These are phyloP conservation scores for Penstemon barbatus DNA, from an alignment of 257 asterid genomes.

Conservation along the genomic window DNA sequence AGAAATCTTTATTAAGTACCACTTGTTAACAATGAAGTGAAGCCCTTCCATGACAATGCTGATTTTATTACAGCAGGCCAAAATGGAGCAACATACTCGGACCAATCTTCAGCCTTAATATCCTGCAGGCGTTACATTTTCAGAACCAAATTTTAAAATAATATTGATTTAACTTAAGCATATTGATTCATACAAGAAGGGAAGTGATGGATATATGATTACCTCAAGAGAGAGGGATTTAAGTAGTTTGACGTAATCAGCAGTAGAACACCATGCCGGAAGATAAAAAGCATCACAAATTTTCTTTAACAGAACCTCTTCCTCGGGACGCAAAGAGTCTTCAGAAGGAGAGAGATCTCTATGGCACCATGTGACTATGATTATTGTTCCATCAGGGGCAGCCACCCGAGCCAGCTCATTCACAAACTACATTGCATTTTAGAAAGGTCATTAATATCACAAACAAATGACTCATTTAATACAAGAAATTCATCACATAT, in stretches of 20 bases:
- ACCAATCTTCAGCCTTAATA: conserved; percentile 83
- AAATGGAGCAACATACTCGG: conserved; percentile 88
- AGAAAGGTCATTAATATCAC: background rate
- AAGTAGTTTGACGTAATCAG: conserved; percentile 76
- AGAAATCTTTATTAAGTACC: conserved; percentile 47
- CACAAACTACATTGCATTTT: conserved; percentile 58
- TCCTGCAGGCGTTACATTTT: conserved; percentile 49
- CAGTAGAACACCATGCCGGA: conserved; percentile 90
- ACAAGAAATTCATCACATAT: background rate
- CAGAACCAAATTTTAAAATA: background rate
- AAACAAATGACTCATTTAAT: background rate
- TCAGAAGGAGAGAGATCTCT: conserved; percentile 81
- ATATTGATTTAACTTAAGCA: background rate
- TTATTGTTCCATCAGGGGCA: conserved; percentile 91
- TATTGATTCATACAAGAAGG: background rate
- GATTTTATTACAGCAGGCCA: conserved; percentile 95
- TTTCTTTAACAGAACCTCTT: conserved; percentile 57
- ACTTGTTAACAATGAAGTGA: conserved; percentile 68
- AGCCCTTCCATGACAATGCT: conserved; percentile 88
- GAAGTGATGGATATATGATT: background rate
- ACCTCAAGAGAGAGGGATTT: conserved; percentile 80
- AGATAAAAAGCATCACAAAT: conserved; percentile 79
- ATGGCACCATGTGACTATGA: conserved; percentile 97
- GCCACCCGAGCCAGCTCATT: conserved; percentile 88
- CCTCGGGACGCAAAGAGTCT: conserved; percentile 60